Conservation (phyloP, 2,329 filamentous ascomycete species). For the Colletotrichum tofieldiae region DNA sequence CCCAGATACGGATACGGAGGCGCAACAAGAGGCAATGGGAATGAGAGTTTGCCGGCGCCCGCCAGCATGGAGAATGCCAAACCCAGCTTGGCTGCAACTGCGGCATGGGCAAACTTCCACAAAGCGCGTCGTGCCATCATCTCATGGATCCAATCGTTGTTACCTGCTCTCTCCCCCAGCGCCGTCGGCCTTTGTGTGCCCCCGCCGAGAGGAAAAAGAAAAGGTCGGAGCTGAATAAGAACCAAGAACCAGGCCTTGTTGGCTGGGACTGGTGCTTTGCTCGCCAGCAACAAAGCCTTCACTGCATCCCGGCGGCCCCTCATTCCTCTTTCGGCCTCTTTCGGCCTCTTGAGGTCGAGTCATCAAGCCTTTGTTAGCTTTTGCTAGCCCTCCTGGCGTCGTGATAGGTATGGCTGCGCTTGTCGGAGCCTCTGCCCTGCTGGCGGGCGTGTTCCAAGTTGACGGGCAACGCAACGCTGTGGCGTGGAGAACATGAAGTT, state of each 20-base stretch:
- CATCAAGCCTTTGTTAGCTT: conserved; percentile 1
- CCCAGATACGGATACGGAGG: neutral
- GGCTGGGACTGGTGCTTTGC: neutral
- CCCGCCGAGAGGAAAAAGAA: neutral
- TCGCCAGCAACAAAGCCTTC: neutral
- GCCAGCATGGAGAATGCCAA: neutral
- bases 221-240: neutral
- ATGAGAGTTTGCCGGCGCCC: neutral
- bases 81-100: neutral
- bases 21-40: conserved; percentile 1
- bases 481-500: conserved; percentile 18
- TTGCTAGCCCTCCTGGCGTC: neutral
- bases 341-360: neutral
- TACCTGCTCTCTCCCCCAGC: neutral
- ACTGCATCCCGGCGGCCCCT: conserved; percentile 21
- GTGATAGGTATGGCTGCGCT: too few species aligned
- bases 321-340: conserved; percentile 24
- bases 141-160: neutral
- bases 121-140: neutral
- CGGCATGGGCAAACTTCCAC: neutral
- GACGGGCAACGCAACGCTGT: conserved; percentile 39
- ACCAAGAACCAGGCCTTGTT: conserved; percentile 8
- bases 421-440: neutral
- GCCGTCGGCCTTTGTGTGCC: neutral
- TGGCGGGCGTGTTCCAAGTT: conserved; percentile 25